Base-by-base conservation (phyloP, 2,329 filamentous ascomycete genomes). In the Didymella lethalis region DNA sequence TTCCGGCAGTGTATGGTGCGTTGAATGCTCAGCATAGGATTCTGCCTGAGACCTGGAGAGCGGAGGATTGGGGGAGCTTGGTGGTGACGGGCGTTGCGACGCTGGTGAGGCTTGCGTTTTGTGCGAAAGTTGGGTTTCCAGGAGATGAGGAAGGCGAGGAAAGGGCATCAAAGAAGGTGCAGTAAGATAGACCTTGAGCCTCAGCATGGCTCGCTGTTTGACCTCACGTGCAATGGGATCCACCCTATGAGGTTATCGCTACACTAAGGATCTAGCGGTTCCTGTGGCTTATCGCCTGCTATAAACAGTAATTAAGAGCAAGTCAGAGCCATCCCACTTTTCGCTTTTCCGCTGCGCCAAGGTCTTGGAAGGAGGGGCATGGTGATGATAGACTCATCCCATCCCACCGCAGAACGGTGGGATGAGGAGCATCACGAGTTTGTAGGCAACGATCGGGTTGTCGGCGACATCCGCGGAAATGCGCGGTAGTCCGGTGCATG, bases 371-470 rank as follows among this genome's bases (percentile, higher is more conserved):
- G 31, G 56, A 23, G 49, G 50, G 45, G 49, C 56, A 18, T 20
- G 6, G n/a, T 5, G 2, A 14, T 7, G 4, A 29, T 16, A 5
- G 18, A 18, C 10, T 14, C 2, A 2, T 23, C 1, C 20, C 36
- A 18, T 25, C 46, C 45, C 43, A 57, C 32, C 25, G 47, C 45
- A 7, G 23, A 12, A 32, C 4, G 25, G 11, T 3, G 12, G 25
- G 5, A 41, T 8, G 32, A 84, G 83, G 4, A 75, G 81, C 4
- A 75, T 82, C 53, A 82, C 84, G 50, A 83, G 83, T 28, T 78
- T 77, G 52, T 77, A 83, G 61, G 18, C 69, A 83, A 11, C n/a
- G 20, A 47, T 43, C 34, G 36, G 44, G 7, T 4, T 16, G 28
- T 48, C 44, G 26, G 44, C 26, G 12, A 43, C 34, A 25, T 48